These are phyloP conservation scores for Alternaria dauci DNA, from an alignment of 2,329 filamentous ascomycete species.

Conservation along the genomic window DNA sequence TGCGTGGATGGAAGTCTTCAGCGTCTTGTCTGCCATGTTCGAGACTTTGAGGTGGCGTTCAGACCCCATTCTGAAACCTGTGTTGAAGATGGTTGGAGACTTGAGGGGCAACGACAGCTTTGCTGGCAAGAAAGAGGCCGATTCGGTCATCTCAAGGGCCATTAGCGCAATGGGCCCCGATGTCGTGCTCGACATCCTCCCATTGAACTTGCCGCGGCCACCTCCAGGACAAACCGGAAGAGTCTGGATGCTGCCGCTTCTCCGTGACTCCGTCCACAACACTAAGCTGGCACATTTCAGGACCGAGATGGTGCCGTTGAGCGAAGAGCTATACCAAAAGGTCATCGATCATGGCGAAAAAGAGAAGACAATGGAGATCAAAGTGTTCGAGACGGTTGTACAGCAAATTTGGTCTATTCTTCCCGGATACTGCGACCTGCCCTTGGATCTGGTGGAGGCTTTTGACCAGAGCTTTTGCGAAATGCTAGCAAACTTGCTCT, in stretches of 20 bases:
- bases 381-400: slow-evolving; percentile 96
- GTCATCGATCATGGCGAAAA: slow-evolving; percentile 82
- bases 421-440: slow-evolving; percentile 93
- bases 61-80: slow-evolving; percentile 76
- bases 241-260: slow-evolving; percentile 92
- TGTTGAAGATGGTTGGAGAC: slow-evolving; percentile 83
- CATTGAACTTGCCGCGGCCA: slow-evolving; percentile 83
- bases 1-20: slow-evolving; percentile 95
- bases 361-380: slow-evolving; percentile 94
- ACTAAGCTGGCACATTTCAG: slow-evolving; percentile 87
- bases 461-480: slow-evolving; percentile 93
- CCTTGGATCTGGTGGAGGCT: slow-evolving; percentile 72
- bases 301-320: slow-evolving; percentile 84
- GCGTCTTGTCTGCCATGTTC: slow-evolving; percentile 85
- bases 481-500: slow-evolving; percentile 87
- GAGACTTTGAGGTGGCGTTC: slow-evolving; percentile 86
- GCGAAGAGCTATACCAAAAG: slow-evolving; percentile 86
- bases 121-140: slow-evolving; percentile 91
- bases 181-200: slow-evolving; percentile 80
- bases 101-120: slow-evolving; percentile 89
- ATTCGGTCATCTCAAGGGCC: slow-evolving; percentile 86
- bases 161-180: slow-evolving; percentile 90
- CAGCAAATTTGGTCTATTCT: slow-evolving; percentile 95
- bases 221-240: slow-evolving; percentile 80
- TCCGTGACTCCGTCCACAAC: slow-evolving; percentile 89